phyloP scores from a whole-genome alignment of 202 grass and related monocot genomes.

The Setaria viridis region DNA sequence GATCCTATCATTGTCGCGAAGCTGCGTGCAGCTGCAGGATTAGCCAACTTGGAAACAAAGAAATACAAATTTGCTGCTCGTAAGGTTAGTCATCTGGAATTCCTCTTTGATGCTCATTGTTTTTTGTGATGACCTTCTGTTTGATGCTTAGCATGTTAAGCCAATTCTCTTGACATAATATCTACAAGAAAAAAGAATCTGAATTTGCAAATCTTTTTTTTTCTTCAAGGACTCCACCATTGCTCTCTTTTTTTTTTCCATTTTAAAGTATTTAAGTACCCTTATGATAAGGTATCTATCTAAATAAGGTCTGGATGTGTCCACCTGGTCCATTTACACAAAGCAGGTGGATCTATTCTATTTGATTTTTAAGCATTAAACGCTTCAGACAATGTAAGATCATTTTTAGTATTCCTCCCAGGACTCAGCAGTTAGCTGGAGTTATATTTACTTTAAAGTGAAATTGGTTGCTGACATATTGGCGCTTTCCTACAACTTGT shows the following conservation, averaged over 20 bases:
- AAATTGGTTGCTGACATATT: neutral
- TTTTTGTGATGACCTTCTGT: neutral
- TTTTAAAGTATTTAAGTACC: neutral
- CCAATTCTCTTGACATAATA: neutral
- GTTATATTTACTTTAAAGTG: neutral
- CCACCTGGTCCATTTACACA: neutral
- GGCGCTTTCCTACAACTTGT: neutral
- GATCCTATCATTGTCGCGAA: constrained; percentile 63
- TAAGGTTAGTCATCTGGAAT: constrained; percentile 63
- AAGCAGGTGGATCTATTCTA: neutral
- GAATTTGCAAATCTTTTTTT: neutral
- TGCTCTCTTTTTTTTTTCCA: neutral
- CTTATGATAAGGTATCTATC: constrained; percentile 5
- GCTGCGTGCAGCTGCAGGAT: constrained; percentile 80
- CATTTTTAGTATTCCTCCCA: neutral
- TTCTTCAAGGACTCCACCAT: neutral
- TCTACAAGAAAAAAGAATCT: neutral
- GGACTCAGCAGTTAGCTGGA: neutral
- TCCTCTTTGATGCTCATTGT: neutral
- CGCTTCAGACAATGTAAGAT: neutral
- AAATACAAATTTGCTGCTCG: constrained; percentile 96
- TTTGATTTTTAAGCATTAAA: neutral
- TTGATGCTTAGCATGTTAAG: neutral
- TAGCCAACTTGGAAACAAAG: constrained; percentile 84
- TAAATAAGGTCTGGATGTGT: neutral